These are phyloP conservation scores for Coemansia sp. DNA, from an alignment of 192 early-diverging fungal species.

Conservation along the genomic window DNA sequence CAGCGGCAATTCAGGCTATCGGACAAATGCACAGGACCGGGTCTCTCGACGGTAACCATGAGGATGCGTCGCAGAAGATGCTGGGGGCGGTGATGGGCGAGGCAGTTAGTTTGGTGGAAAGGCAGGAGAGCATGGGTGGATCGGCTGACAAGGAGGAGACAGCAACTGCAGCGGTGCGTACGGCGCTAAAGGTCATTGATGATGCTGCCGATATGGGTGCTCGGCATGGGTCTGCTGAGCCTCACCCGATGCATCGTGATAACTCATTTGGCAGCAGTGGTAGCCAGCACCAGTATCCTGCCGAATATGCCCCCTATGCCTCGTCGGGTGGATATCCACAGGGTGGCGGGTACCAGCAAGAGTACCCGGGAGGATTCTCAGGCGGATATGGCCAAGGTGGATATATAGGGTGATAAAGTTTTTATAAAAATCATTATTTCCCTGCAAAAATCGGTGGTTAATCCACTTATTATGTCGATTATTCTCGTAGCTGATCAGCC, in stretches of 20 bases:
- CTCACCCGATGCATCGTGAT: not conserved
- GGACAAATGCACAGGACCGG: slow-evolving; percentile 18
- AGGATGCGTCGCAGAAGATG: slow-evolving; percentile 41
- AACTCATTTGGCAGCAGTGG: slow-evolving; percentile 5
- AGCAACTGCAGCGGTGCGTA: slow-evolving; percentile 34
- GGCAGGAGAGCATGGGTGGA: slow-evolving; percentile 15
- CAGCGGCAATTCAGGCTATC: slow-evolving; percentile 40
- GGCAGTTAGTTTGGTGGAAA: slow-evolving; percentile 26
- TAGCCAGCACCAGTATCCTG: not conserved
- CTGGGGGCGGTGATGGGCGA: slow-evolving; percentile 41
- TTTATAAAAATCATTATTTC: too few relatives aligned
- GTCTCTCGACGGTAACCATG: slow-evolving; percentile 4
- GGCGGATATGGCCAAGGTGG: not conserved
- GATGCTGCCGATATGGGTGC: slow-evolving; percentile 10
- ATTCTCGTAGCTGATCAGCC: too few relatives aligned
- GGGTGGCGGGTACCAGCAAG: slow-evolving; percentile 1
- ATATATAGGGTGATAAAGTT: too few relatives aligned
- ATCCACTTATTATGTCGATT: too few relatives aligned
- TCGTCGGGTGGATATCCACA: not conserved
- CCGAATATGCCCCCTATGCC: not conserved
- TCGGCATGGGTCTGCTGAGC: not conserved
- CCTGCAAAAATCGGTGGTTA: too few relatives aligned
- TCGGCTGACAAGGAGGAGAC: slow-evolving; percentile 36
- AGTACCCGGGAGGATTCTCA: slow-evolving; percentile 2
- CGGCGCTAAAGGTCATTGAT: slow-evolving; percentile 44